These are phyloP conservation scores for Cladophialophora exuberans DNA, from an alignment of 2,329 filamentous ascomycete genomes.

Conservation along the genomic window DNA sequence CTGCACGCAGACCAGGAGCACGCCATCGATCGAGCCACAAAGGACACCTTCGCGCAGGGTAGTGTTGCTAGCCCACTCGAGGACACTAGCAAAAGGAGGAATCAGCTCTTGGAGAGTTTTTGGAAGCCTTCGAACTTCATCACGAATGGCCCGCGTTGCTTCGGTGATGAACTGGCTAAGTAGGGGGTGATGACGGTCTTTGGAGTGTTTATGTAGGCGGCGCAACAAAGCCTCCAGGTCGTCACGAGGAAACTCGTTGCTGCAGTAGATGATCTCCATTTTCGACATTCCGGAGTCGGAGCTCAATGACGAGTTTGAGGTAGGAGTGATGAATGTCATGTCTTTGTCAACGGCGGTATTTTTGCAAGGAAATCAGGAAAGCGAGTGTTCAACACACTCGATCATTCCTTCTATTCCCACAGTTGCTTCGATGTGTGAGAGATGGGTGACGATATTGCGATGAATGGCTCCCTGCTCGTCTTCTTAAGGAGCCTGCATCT, in stretches of 20 bases:
- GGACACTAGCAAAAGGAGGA: slow-evolving; percentile 30
- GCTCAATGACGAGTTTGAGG: background rate
- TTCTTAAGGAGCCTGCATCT: no score
- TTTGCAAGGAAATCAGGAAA: no score
- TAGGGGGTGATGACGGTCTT: slow-evolving; percentile 40
- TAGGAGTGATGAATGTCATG: background rate
- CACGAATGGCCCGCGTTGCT: slow-evolving; percentile 43
- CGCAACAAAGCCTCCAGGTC: slow-evolving; percentile 48
- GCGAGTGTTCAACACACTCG: no score
- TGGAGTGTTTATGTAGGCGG: slow-evolving; percentile 45
- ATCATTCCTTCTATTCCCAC: no score
- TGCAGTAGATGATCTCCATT: slow-evolving; percentile 45
- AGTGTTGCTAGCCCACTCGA: slow-evolving; percentile 19
- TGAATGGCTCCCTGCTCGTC: no score
- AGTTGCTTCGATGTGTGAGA: no score
- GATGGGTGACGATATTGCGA: no score
- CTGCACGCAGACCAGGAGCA: slow-evolving; percentile 47
- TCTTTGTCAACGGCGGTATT: no score
- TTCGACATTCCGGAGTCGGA: background rate
- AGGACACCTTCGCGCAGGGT: slow-evolving; percentile 46
- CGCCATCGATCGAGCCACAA: slow-evolving; percentile 50
- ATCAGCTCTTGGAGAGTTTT: slow-evolving; percentile 26
- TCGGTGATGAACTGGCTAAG: slow-evolving; percentile 49
- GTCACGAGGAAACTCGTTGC: slow-evolving; percentile 54
- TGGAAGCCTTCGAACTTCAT: slow-evolving; percentile 42